These are phyloP conservation scores for Strigomonas culicis DNA, from an alignment of 208 protist genomes.

Conservation along the genomic window DNA sequence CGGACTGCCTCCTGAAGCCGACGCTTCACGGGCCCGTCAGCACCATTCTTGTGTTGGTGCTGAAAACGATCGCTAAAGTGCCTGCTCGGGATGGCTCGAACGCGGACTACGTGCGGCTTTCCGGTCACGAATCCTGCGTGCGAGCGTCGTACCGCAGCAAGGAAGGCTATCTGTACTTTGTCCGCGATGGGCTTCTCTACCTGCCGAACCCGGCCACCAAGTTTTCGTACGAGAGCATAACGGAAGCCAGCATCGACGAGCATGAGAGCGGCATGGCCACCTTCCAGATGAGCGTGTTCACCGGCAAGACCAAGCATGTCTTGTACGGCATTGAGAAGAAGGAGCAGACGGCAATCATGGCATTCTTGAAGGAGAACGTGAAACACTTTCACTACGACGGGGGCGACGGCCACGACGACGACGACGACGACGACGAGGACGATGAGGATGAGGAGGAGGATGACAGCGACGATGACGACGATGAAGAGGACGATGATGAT, in stretches of 20 bases:
- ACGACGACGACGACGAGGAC: conserved; percentile 41
- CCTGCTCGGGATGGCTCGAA: conserved; percentile 72
- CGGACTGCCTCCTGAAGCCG: conserved; percentile 44
- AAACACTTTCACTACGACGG: conserved; percentile 41
- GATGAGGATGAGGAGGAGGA: conserved; percentile 34
- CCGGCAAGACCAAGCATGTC: conserved; percentile 49
- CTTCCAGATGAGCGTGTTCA: conserved; percentile 73
- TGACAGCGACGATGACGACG: conserved; percentile 43
- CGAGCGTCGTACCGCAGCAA: conserved; percentile 64
- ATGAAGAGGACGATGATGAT: conserved; percentile 20
- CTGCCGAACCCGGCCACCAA: conserved; percentile 75
- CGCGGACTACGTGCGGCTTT: conserved; percentile 72
- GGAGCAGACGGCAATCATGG: conserved; percentile 60
- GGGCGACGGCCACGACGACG: conserved; percentile 52
- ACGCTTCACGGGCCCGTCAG: conserved; percentile 78
- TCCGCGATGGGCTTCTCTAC: conserved; percentile 72
- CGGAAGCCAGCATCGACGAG: conserved; percentile 66
- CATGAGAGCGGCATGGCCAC: conserved; percentile 52
- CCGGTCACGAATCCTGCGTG: conserved; percentile 54
- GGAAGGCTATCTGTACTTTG: conserved; percentile 76
- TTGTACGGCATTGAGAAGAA: conserved; percentile 65
- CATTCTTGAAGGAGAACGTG: conserved; percentile 53
- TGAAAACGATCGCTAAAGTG: conserved; percentile 76
- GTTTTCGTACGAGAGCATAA: conserved; percentile 46
- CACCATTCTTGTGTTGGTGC: conserved; percentile 72